Evolutionary conservation across 441 rosid genomes (phyloP).

Genomic region (Viola pubescens): DNA sequence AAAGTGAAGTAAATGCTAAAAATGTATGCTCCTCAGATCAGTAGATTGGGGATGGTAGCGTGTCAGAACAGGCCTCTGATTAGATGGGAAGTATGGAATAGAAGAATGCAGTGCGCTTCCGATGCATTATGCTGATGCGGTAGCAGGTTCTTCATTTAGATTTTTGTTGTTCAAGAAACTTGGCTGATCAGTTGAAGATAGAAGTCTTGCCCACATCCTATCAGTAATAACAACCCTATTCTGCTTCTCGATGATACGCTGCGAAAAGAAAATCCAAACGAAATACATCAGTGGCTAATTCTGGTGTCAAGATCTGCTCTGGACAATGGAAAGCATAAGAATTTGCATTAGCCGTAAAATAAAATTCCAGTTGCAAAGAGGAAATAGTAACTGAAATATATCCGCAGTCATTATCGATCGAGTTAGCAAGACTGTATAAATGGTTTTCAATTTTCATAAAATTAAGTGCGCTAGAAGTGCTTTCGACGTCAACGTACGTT

Average conservation of each 20-base stretch:
- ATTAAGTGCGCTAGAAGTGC: not conserved
- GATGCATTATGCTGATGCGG: conserved; percentile 12
- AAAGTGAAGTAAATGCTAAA: too few relatives aligned
- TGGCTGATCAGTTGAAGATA: conserved; percentile 85
- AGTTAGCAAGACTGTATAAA: too few relatives aligned
- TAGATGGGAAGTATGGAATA: too few relatives aligned
- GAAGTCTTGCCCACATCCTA: conserved; percentile 84
- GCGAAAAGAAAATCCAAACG: conserved; percentile 14
- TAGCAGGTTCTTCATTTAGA: conserved; percentile 11
- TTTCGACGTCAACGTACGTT: conserved; percentile 35
- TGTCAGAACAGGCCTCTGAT: too few relatives aligned
- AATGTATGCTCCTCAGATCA: too few relatives aligned
- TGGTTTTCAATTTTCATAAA: not conserved
- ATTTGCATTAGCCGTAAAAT: too few relatives aligned
- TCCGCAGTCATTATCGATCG: too few relatives aligned
- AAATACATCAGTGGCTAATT: not conserved
- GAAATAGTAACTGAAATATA: too few relatives aligned
- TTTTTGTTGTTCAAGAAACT: conserved; percentile 40
- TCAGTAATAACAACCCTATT: conserved; percentile 79
- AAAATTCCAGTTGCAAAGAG: not conserved
- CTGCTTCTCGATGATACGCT: conserved; percentile 62
- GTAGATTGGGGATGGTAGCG: too few relatives aligned
- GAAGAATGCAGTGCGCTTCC: not conserved
- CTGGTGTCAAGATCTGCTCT: not conserved
- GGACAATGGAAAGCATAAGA: too few relatives aligned